Evolutionary conservation across 805 yeast species (phyloP), one percentile per base, ranked within the genome.

Genomic region (Pichia paraexigua): DNA sequence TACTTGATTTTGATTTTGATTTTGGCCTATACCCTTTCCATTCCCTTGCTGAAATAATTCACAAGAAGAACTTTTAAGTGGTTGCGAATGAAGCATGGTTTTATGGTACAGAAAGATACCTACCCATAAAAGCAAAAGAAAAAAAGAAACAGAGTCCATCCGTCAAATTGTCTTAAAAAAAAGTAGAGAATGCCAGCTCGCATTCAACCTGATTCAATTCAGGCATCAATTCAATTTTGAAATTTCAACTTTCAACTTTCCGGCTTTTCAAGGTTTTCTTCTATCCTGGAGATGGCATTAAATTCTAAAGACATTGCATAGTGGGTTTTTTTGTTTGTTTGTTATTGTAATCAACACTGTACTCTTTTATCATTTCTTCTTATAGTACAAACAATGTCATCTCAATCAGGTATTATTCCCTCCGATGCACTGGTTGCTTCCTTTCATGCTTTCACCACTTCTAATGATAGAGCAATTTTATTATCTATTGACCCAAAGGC

Each of bases 351-450:
- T 24, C 7, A 24, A 24, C 25, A 24, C 7, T 5, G 7, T 24
- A 24, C 7, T 24, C 25, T 32, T 32, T 15, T 15, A 13, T 15
- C n/a, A 8, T 13, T 32, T 12, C 37, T 15, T 15, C n/a, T 12
- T 15, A 13, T 4, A 32, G 13, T 15, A 3, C 37, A 32, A 24
- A 12, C 18, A 40, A 54, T 54, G 57, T 50, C 57, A 2, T 49
- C 57, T 32, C 52, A 52, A n/a, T 54, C 57, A 9, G 57, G 57
- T 25, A 54, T 54, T 10, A 41, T 40, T 11, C 55, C 57, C 10
- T 47, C 52, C 1, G 43, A 41, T 5, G 47, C 28, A 2, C 39
- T 52, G 12, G 44, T 49, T 9, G 21, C 45, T 1, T 3, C 21
- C 8, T 50, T 49, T 17, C 41, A 39, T 15, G 41, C 42, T 11